Conservation (phyloP, 1,284 basidiomycete species). For the Stygiomarasmius scandens region DNA sequence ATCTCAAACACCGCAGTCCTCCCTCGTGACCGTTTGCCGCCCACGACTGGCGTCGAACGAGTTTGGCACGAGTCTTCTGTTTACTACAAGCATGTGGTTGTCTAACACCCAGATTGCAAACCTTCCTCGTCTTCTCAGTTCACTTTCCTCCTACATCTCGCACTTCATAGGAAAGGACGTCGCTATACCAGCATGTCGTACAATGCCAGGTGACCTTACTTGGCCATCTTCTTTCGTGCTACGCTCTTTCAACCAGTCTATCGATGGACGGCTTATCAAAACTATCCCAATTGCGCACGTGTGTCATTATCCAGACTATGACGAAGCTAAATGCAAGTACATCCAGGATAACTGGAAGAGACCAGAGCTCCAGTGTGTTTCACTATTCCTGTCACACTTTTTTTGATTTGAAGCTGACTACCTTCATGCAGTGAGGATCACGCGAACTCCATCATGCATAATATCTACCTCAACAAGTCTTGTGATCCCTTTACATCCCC, state of each 20-base stretch:
- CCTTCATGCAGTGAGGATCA: constrained; percentile 12
- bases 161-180: background rate
- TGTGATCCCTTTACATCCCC: constrained; percentile 20
- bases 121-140: background rate
- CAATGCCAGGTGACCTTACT: constrained; percentile 18
- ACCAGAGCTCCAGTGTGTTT: constrained; percentile 20
- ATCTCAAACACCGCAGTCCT: no score
- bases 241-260: constrained; percentile 25
- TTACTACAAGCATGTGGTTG: no score
- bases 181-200: background rate
- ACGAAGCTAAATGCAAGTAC: constrained; percentile 13
- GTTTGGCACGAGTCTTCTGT: no score
- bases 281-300: constrained; percentile 23
- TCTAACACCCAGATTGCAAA: background rate
- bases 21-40: no score
- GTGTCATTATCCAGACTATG: constrained; percentile 20
- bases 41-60: no score
- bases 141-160: background rate
- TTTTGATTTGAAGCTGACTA: background rate
- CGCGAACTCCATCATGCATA: constrained; percentile 19
- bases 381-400: background rate
- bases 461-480: constrained; percentile 23
- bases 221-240: constrained; percentile 24
- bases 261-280: constrained; percentile 24
- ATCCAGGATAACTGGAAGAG: constrained; percentile 17